These are phyloP conservation scores for Pelargonium fulgidum DNA, from an alignment of 441 rosid genomes.

Conservation along the genomic window DNA sequence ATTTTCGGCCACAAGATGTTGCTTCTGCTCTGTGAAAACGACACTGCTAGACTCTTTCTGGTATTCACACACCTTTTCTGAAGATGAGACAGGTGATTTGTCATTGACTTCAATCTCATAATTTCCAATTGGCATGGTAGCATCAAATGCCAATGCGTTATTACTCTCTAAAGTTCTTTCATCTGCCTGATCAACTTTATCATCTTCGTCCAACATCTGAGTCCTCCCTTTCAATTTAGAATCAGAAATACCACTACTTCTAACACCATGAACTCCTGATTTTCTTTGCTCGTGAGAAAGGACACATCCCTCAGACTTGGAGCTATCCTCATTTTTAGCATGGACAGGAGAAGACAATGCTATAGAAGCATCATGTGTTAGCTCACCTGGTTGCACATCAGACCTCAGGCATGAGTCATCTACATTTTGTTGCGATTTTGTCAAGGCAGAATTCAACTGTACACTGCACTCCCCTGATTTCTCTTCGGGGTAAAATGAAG, in stretches of 20 bases:
- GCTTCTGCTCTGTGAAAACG: constrained; percentile 8
- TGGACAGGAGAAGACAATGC: neutral
- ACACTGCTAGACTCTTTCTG: constrained; percentile 2
- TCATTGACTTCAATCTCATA: constrained; percentile 8
- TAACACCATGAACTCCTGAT: constrained; percentile 23
- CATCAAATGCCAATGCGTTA: constrained; percentile 6
- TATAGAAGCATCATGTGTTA: constrained; percentile 1
- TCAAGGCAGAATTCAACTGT: constrained; percentile 22
- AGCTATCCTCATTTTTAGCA: constrained; percentile 1
- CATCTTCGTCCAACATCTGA: neutral
- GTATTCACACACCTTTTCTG: constrained; percentile 4
- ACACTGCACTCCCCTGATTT: constrained; percentile 29
- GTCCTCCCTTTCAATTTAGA: constrained; percentile 7
- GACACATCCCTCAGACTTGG: constrained; percentile 3
- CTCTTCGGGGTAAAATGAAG: constrained; percentile 10
- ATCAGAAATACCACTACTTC: constrained; percentile 2
- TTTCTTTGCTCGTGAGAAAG: constrained; percentile 34
- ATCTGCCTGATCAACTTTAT: neutral
- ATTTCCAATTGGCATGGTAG: neutral
- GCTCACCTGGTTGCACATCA: constrained; percentile 8
- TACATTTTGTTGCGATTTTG: constrained; percentile 31
- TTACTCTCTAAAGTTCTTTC: neutral
- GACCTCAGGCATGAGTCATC: constrained; percentile 19
- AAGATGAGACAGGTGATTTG: constrained; percentile 1
- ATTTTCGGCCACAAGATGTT: neutral